Evolutionary conservation across 192 early-diverging fungal genomes (phyloP), one percentile per base, ranked within the genome.

Genomic region (Coemansia sp.): DNA sequence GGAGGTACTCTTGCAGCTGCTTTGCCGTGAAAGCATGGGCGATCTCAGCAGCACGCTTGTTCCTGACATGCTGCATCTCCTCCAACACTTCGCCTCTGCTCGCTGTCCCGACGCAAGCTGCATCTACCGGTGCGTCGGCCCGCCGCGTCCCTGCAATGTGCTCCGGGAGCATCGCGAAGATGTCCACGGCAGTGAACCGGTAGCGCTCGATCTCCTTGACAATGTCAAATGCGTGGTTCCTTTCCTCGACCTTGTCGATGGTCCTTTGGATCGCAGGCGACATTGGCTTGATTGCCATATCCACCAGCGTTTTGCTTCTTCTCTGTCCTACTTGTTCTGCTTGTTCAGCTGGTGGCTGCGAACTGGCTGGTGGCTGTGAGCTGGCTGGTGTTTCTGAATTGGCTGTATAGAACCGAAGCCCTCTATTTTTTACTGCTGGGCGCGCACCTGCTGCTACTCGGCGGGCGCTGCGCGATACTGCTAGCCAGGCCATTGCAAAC

Each of bases 1-100:
- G 37, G 60, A 81, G 33, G 23, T 81, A 81, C 39, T 46, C 43
- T 31, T 64, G 53, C 8, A 81, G 67, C 58, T 81, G 79, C 5
- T 46, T 30, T 15, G 26, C 40, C 26, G 48, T 64, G 20, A 81
- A 81, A 7, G 60, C 64, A 0, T 3, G 10, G 18, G 37, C 26
- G 5, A 81, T 70, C 49, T 35, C 20, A 5, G 51, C 25, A 0
- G 35, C 57, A 4, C 74, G 63, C 34, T 57, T n/a, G 23, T 40
- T 21, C 13, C 74, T 69, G 16, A 71, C 30, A 34, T 67, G 57
- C 7, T 52, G 28, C 25, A 80, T 26, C 20, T 64, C 34, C 16
- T 61, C 31, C 23, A 72, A 48, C 13, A 56, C 58, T 7, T 65
- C 62, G 1, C 68, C 58, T 12, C 21, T 60, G 30, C 49, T 42